These are phyloP conservation scores for Coemansia sp. DNA, from an alignment of 192 early-diverging fungal genomes.

Conservation along the genomic window DNA sequence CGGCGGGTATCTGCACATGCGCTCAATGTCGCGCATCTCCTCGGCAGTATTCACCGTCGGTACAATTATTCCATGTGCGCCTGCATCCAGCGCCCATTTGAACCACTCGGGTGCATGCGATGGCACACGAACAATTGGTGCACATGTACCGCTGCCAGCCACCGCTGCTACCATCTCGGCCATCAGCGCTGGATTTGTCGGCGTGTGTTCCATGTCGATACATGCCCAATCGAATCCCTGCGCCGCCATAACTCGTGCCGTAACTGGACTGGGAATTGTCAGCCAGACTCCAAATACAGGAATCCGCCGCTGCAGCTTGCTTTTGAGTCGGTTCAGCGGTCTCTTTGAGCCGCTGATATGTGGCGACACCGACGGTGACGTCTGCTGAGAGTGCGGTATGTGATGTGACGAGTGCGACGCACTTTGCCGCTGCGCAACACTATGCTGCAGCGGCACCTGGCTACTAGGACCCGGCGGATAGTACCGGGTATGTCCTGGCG, in stretches of 20 bases:
- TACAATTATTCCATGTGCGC: conserved; percentile 48
- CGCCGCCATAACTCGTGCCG: conserved; percentile 42
- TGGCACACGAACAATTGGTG: conserved; percentile 50
- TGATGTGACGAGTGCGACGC: conserved; percentile 3
- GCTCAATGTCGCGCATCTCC: conserved; percentile 32
- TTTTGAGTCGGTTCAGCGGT: conserved; percentile 29
- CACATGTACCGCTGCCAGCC: conserved; percentile 48
- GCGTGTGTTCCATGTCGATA: conserved; percentile 54
- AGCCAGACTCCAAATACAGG: conserved; percentile 52
- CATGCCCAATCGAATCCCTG: conserved; percentile 55
- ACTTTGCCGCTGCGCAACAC: conserved; percentile 15
- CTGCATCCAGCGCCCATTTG: conserved; percentile 52
- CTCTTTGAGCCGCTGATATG: conserved; percentile 1
- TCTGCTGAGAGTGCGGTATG: conserved; percentile 5
- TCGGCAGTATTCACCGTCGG: conserved; percentile 48
- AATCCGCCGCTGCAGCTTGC: conserved; percentile 32
- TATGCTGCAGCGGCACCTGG: conserved; percentile 9
- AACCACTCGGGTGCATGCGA: conserved; percentile 52
- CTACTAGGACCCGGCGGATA: conserved; percentile 20
- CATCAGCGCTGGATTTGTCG: conserved; percentile 48
- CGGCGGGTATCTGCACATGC: conserved; percentile 44
- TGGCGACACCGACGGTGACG: conserved; percentile 24
- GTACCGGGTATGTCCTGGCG: conserved; percentile 17
- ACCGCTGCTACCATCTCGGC: conserved; percentile 53
- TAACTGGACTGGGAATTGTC: conserved; percentile 45